Evolutionary conservation across 345 rosid genomes (phyloP).

Genomic region (Boechera divaricarpa): DNA sequence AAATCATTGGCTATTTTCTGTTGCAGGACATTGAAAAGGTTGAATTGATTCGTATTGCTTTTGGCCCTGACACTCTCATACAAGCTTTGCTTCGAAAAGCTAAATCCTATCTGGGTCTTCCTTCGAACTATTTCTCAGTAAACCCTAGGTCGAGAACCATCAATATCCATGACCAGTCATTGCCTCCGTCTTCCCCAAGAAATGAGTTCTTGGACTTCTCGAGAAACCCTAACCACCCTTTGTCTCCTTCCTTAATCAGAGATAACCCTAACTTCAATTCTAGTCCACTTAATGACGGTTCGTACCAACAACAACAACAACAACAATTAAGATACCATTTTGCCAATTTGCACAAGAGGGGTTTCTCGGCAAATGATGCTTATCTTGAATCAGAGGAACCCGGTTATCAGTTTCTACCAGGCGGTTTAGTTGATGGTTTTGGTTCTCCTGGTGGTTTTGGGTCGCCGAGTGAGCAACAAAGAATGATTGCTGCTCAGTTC

Average conservation of each 20-base stretch:
- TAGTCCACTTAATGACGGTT: slow-evolving; percentile 46
- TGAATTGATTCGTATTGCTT: slow-evolving; percentile 68
- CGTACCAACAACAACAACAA: slow-evolving; percentile 52
- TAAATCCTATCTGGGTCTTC: slow-evolving; percentile 63
- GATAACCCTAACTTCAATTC: slow-evolving; percentile 55
- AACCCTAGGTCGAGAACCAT: slow-evolving; percentile 53
- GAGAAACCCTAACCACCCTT: slow-evolving; percentile 46
- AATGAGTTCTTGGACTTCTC: slow-evolving; percentile 49
- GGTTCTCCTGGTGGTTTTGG: slow-evolving; percentile 48
- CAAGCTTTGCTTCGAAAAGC: slow-evolving; percentile 62
- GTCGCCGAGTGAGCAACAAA: slow-evolving; percentile 63
- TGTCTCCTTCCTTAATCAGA: slow-evolving; percentile 43
- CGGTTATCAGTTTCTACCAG: slow-evolving; percentile 66
- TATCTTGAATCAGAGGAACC: slow-evolving; percentile 27
- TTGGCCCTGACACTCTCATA: slow-evolving; percentile 59
- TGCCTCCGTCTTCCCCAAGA: slow-evolving; percentile 56
- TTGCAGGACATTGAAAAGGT: slow-evolving; percentile 57
- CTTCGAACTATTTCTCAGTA: slow-evolving; percentile 48
- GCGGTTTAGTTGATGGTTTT: slow-evolving; percentile 55
- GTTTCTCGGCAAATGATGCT: slow-evolving; percentile 73
- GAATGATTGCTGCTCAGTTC: slow-evolving; percentile 53
- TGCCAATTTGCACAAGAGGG: slow-evolving; percentile 61
- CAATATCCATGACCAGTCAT: slow-evolving; percentile 46
- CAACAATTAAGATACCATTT: slow-evolving; percentile 29
- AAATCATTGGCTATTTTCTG: slow-evolving; percentile 81